These are phyloP conservation scores for Kewa caespitosa DNA, from an alignment of 179 eudicot genomes.

Conservation along the genomic window DNA sequence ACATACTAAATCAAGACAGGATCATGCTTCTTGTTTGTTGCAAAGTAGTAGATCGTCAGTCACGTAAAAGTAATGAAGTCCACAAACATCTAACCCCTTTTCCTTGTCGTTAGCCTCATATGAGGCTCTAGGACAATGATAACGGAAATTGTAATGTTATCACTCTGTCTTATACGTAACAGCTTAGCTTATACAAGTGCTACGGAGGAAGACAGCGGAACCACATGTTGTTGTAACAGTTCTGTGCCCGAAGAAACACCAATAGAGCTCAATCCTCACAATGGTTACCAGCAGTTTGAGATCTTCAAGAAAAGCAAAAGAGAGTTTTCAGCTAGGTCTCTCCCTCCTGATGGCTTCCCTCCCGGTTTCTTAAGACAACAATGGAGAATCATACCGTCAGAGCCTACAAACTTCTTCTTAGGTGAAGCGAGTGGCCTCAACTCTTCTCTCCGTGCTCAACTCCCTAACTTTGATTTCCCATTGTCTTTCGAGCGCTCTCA, in stretches of 20 bases:
- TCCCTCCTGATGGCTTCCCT: not conserved
- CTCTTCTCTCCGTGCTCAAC: constrained; percentile 31
- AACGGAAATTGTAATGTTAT: not conserved
- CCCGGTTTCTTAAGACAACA: not conserved
- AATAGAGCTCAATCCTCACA: not conserved
- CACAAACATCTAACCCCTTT: not conserved
- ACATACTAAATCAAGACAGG: too few species aligned
- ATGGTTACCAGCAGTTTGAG: constrained; percentile 3
- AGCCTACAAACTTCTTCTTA: not conserved
- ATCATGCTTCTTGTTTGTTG: too few species aligned
- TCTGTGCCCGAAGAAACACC: not conserved
- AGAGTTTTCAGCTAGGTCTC: constrained; percentile 1
- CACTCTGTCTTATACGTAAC: too few species aligned
- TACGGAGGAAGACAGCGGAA: not conserved
- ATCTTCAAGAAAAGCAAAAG: not conserved
- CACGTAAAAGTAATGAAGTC: too few species aligned
- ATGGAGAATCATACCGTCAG: not conserved
- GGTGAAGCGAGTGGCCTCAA: constrained; percentile 11
- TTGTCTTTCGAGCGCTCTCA: constrained; percentile 24
- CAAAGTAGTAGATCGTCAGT: too few species aligned
- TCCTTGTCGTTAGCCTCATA: not conserved
- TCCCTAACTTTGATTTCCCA: constrained; percentile 34
- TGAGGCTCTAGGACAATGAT: not conserved
- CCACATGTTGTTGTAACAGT: not conserved
- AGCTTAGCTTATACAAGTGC: constrained; percentile 2